Evolutionary conservation across 1,139 yeast species (phyloP), one percentile per base, ranked within the genome.

Genomic region (Debaryomyces coudertii): DNA sequence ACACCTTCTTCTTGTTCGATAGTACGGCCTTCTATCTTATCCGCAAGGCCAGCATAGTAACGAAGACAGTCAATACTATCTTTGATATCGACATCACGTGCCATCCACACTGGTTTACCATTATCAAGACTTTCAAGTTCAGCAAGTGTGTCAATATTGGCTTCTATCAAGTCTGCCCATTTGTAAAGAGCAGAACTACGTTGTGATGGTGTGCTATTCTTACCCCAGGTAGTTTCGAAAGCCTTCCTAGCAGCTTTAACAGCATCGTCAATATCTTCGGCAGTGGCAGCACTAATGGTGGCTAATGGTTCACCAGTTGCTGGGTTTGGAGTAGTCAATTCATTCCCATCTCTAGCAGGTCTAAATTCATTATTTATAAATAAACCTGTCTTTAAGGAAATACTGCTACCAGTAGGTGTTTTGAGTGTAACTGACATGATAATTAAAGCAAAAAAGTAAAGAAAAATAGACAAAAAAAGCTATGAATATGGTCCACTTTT

Each of bases 31-130:
- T 75, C 78, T 47, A 82, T 64, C 66, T 85, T 85, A 65, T 85
- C 92, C 36, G 88, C 83, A 77, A 83, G 83, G 15, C 90, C 90
- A 36, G 88, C 90, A 54, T 78, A 82, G 63, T 83, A 83, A 56
- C 81, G 73, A 64, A 80, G 69, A 53, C 78, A 78, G 47, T 71
- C 74, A 53, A 77, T 68, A 46, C 80, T 71, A 54, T 80, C 77
- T 14, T 61, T 74, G 31, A 85, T 70, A 57, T 85, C 92, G 7
- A 52, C 51, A 29, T 48, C 51, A 39, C 53, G 47, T 11, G 57
- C 56, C 60, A 73, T 72, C 49, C 72, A 70, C 54, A 81, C 68
- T 40, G 87, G 80, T 66, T 85, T 85, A 60, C 90, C 90, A 51
- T 85, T 82, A 60, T 85, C 90, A 66, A 83, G 69, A 18, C 88